Base-by-base conservation (phyloP, 345 rosid genomes). In the Psidium guajava region DNA sequence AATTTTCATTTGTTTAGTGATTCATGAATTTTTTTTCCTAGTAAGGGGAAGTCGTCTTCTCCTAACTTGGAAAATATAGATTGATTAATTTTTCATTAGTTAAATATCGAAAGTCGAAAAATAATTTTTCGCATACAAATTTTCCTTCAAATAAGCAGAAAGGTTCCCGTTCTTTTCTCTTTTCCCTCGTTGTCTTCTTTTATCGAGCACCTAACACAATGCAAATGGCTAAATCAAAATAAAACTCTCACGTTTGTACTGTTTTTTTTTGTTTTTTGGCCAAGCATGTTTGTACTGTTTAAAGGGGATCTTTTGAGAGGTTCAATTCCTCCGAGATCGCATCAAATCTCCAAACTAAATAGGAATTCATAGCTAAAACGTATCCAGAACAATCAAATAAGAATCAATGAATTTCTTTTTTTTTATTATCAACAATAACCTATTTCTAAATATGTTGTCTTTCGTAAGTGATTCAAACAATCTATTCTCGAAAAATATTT, bases 371-470 rank as follows among this genome's bases (percentile, higher is more conserved):
- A 28, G 18, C 44, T 16, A 16, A 32, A 69, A 36, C 6, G 32
- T 20, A 69, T 32, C 5, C 6, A 32, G 0, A 32, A 16, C 42
- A 69, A 32, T 69, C 3, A 69, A 14, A 14, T 14, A 52, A 12
- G 16, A 14, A 52, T 14, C 5, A 49, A 49, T 49, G 50, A 49
- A 49, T 49, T 9, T 49, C 2, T 49, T 49, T 47, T 8, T 52
- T 14, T 53, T 53, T 5, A 52, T 53, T 6, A 3, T 61, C 42
- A 7, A 9, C 1, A 69, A 69, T 10, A 2, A 32, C 32, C 0
- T 8, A 32, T 18, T 2, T 36, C 0, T 36, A 36, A 69, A 8
- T 15, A 58, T 14, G 14, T 27, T 27, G 0, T 1, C 0, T 64
- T 64, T 7, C 20, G 8, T 7, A 21, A 8, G 24, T 6, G 25